phyloP scores from a whole-genome alignment of 1,284 basidiomycete genomes.

The Ustilago hordei region DNA sequence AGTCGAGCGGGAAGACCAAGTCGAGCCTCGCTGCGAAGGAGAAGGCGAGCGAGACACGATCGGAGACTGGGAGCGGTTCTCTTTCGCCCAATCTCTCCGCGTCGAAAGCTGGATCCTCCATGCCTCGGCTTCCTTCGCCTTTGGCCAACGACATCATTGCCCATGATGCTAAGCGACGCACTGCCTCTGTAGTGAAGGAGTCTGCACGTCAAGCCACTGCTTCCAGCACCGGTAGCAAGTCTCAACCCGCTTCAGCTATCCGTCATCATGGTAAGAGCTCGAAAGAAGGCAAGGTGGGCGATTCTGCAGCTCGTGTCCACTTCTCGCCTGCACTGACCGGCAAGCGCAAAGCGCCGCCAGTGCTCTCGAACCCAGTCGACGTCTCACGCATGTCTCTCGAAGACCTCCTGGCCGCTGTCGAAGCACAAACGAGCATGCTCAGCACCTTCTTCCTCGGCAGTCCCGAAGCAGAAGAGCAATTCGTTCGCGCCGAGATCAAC shows the following conservation, averaged over 20 bases:
- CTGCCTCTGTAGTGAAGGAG: slow-evolving; percentile 1
- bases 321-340: slow-evolving; percentile 68
- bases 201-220: not conserved
- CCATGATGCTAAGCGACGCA: slow-evolving; percentile 18
- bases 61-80: slow-evolving; percentile 20
- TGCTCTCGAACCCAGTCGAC: slow-evolving; percentile 65
- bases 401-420: slow-evolving; percentile 71
- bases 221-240: slow-evolving; percentile 23
- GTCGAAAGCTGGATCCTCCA: slow-evolving; percentile 10
- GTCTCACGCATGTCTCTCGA: slow-evolving; percentile 71
- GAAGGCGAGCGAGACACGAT: slow-evolving; percentile 16
- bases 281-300: slow-evolving; percentile 38
- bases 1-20: slow-evolving; percentile 25
- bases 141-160: slow-evolving; percentile 47
- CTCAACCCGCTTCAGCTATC: slow-evolving; percentile 45
- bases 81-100: slow-evolving; percentile 21
- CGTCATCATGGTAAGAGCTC: slow-evolving; percentile 45
- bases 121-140: slow-evolving; percentile 41
- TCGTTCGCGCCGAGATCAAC: slow-evolving; percentile 71
- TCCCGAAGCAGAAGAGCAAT: slow-evolving; percentile 72
- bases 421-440: slow-evolving; percentile 70
- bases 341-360: slow-evolving; percentile 59
- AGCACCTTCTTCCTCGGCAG: slow-evolving; percentile 69
- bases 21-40: slow-evolving; percentile 27
- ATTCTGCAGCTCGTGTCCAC: slow-evolving; percentile 42